phyloP scores from a whole-genome alignment of 2,329 filamentous ascomycete species.

The Xylaria sp. region DNA sequence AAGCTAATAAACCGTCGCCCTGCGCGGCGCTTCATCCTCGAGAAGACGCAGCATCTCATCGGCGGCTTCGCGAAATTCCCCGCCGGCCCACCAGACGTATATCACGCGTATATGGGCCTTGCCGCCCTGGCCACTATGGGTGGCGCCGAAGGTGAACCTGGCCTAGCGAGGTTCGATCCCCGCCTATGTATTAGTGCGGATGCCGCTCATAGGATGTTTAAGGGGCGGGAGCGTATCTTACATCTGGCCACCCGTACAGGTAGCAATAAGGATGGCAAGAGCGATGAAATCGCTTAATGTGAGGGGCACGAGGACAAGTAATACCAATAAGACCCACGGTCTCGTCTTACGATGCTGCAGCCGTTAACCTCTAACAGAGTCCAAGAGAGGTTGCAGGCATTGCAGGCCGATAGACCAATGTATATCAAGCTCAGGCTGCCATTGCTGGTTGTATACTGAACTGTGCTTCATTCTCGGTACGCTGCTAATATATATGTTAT shows the following conservation, averaged over 20 bases:
- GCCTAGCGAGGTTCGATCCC: constrained; percentile 77
- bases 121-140: constrained; percentile 79
- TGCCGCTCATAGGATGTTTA: constrained; percentile 62
- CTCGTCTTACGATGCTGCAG: not conserved
- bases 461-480: not conserved
- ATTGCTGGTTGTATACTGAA: not conserved
- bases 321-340: not conserved
- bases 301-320: no score
- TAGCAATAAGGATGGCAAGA: constrained; percentile 6
- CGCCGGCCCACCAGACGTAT: constrained; percentile 77
- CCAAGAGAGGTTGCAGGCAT: not conserved
- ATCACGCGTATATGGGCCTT: constrained; percentile 90
- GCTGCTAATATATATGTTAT: not conserved
- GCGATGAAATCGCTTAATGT: not conserved
- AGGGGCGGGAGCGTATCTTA: constrained; percentile 52
- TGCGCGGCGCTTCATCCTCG: constrained; percentile 81
- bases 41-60: constrained; percentile 86
- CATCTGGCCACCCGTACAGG: constrained; percentile 12
- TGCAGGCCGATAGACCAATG: not conserved
- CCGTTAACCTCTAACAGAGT: no score
- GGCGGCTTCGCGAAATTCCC: constrained; percentile 83
- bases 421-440: not conserved
- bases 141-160: constrained; percentile 60
- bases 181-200: constrained; percentile 78
- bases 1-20: constrained; percentile 68